These are phyloP conservation scores for Aspergillus proliferans DNA, from an alignment of 2,329 filamentous ascomycete genomes.

Conservation along the genomic window DNA sequence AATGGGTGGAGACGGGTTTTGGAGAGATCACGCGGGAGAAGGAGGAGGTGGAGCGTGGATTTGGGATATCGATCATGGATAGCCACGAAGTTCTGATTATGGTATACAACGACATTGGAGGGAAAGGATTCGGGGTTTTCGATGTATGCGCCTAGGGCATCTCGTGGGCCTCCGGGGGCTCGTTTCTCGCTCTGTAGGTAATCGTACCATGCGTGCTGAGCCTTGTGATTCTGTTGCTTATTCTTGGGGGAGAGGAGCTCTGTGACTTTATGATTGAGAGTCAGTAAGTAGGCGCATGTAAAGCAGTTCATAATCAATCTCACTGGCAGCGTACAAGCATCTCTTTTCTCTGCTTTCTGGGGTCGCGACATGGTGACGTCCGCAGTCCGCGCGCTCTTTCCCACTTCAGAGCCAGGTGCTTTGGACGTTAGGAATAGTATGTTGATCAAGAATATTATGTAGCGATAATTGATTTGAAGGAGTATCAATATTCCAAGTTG, in stretches of 20 bases:
- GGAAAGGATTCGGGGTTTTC: constrained; percentile 56
- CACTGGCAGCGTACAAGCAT: constrained; percentile 26
- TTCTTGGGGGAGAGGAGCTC: constrained; percentile 51
- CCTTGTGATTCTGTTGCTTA: constrained; percentile 30
- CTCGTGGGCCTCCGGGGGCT: constrained; percentile 44
- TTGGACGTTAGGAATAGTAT: neutral
- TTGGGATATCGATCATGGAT: constrained; percentile 86
- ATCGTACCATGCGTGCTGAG: constrained; percentile 11
- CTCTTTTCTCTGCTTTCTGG: constrained; percentile 25
- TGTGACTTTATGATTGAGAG: constrained; percentile 34
- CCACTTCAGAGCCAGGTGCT: constrained; percentile 4
- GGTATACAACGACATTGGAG: constrained; percentile 55
- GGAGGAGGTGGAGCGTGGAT: constrained; percentile 72
- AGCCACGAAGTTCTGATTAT: constrained; percentile 63
- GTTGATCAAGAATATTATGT: neutral
- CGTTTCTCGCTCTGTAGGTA: constrained; percentile 13
- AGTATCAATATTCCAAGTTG: neutral
- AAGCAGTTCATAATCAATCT: neutral
- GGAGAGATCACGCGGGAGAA: constrained; percentile 66
- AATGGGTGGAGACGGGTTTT: constrained; percentile 66
- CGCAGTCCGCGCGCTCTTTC: constrained; percentile 3
- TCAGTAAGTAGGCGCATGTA: neutral
- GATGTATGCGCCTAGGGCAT: constrained; percentile 64
- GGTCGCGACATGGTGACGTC: neutral
- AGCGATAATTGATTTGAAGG: neutral